Evolutionary conservation across 345 rosid genomes (phyloP), one percentile per base, ranked within the genome.

Genomic region (Aquilaria malaccensis): DNA sequence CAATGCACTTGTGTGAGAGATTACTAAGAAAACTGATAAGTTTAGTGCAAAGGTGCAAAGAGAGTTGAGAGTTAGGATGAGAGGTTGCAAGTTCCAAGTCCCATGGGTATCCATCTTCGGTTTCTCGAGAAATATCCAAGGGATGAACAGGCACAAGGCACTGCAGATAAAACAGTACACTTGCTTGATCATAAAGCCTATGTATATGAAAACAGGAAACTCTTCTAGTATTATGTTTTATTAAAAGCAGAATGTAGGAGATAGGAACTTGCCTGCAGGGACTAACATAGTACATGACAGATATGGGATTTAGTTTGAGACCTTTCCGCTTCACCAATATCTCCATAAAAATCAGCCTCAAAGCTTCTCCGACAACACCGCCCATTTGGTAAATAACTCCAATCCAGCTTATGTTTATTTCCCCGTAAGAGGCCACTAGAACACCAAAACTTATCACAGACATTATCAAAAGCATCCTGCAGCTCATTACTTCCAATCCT

Each of bases 381-480:
- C 98, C 98, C 98, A 93, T 93, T 77, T 93, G 98, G 70, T 93
- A 93, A 62, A 89, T 92, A 71, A 93, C 98, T 63, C 98, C 98
- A 45, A 93, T 74, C 98, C 97, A 93, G 79, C 57, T 93, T 63
- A 93, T 93, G 73, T 83, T 80, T 62, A 93, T 76, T 70, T 93
- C 97, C 33, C 97, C 98, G 70, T 85, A 87, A 56, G 98, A 93
- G 64, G 98, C 98, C 61, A 87, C 97, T 60, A 93, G 80, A 74
- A 93, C 98, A 43, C 98, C 98, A 22, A 89, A 79, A 77, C 98
- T 93, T 76, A 93, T 93, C 70, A 85, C 69, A 43, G 96, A 89
- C 98, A 93, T 93, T 54, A 93, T 93, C 76, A 87, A 72, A 72
- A 93, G 83, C 98, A 89, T 87, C 70, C 90, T 86, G 81, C 88